Base-by-base conservation (phyloP, 1,139 yeast species). In the Pichia sp. region DNA sequence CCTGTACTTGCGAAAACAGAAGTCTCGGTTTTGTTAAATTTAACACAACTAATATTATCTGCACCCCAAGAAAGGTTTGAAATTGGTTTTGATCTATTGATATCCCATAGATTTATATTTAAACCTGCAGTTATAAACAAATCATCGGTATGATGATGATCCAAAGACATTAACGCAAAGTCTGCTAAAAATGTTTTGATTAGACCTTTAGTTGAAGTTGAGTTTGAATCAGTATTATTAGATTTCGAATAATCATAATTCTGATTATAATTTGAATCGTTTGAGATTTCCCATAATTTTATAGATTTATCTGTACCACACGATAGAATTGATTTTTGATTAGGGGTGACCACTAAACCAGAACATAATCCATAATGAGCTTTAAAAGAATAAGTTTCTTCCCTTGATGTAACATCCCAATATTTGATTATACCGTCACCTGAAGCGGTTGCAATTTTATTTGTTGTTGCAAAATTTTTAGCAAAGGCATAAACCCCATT, bases 401-500 rank as follows among this genome's bases (percentile, higher is more conserved):
- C 77, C 49, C 93, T 71, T 20, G 84, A 72, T 0, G 81, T 68
- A 59, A 86, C 61, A 61, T 89, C 86, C 98, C 98, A 93, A 56
- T 85, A 82, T 61, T 93, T 93, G 49, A 93, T 74, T 8, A 84
- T 77, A 54, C 99, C 99, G 60, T 93, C 99, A 28, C 95, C 98
- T 6, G 93, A 79, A 6, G 96, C 96, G 17, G 93, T 78, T 1
- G 97, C 97, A 25, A 89, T 66, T 54, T 79, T 79, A 56, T 77
- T 83, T 40, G 89, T 71, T 31, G 75, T 68, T 39, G 73, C 65
- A 55, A 79, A 79, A 62, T 89, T 84, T 60, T 82, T 83, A 11
- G 96, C 95, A 39, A 93, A 74, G 24, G 80, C 69, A 61, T 91
- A 91, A n/a, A 93, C 86, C 40, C 97, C 97, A 59, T 93, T 98